These are phyloP conservation scores for Sporisorium exsertum DNA, from an alignment of 1,284 basidiomycete genomes.

Conservation along the genomic window DNA sequence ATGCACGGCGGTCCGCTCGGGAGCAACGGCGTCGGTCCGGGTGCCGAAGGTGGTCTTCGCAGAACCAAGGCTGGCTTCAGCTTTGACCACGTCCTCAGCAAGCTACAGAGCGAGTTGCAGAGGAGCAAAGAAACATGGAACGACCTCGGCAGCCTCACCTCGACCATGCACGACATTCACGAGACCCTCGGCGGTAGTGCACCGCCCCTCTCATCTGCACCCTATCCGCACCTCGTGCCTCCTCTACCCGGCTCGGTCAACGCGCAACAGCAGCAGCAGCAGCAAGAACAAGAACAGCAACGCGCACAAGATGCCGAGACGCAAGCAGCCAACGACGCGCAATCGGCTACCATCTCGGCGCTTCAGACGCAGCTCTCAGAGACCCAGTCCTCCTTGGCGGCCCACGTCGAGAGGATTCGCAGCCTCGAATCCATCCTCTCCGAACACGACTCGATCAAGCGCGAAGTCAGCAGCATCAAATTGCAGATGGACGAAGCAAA, in stretches of 20 bases:
- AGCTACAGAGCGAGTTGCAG: slow-evolving; percentile 86
- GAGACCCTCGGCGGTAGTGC: slow-evolving; percentile 85
- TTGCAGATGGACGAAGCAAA: slow-evolving; percentile 68
- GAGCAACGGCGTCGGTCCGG: slow-evolving; percentile 61
- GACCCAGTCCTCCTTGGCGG: slow-evolving; percentile 82
- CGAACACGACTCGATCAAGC: slow-evolving; percentile 87
- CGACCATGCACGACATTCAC: slow-evolving; percentile 89
- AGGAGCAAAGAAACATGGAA: slow-evolving; percentile 94
- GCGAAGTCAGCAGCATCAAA: slow-evolving; percentile 76
- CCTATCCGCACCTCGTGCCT: slow-evolving; percentile 66
- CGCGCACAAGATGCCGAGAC: slow-evolving; percentile 31
- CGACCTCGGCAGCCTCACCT: slow-evolving; percentile 83
- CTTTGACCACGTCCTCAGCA: slow-evolving; percentile 82
- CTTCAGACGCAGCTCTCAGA: slow-evolving; percentile 87
- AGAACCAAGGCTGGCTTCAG: slow-evolving; percentile 71
- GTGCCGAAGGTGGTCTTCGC: slow-evolving; percentile 65
- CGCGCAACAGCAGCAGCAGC: slow-evolving; percentile 30
- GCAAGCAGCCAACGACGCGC: slow-evolving; percentile 42
- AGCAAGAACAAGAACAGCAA: slow-evolving; percentile 38
- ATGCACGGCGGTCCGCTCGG: slow-evolving; percentile 62
- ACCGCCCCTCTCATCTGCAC: slow-evolving; percentile 66
- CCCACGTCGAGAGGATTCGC: slow-evolving; percentile 86
- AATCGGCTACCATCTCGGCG: slow-evolving; percentile 68
- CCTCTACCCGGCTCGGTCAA: slow-evolving; percentile 23
- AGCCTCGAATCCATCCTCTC: slow-evolving; percentile 81